Evolutionary conservation across 148 eudicot species (phyloP).

Genomic region (Oxyria digyna): DNA sequence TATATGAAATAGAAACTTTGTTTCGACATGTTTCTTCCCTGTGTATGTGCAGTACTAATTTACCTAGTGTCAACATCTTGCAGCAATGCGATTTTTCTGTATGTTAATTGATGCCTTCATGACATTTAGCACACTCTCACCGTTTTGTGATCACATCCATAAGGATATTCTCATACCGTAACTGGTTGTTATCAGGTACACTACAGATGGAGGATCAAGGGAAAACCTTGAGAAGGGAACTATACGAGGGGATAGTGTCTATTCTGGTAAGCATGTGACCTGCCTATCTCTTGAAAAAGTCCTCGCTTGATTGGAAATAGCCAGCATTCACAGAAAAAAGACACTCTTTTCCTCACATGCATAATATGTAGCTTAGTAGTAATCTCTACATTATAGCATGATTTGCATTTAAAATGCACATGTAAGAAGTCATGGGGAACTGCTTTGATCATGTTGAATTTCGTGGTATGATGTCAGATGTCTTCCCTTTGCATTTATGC

Average conservation of each 20-base stretch:
- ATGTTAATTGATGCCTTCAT: background rate
- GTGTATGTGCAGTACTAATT: background rate
- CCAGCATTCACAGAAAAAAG: background rate
- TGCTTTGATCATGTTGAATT: background rate
- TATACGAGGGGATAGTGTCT: constrained; percentile 54
- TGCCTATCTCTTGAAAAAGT: background rate
- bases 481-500: background rate
- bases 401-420: background rate
- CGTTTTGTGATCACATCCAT: background rate
- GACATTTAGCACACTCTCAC: background rate
- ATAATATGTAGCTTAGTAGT: background rate
- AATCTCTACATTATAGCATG: background rate
- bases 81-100: background rate
- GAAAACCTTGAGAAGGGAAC: constrained; percentile 85
- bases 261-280: constrained; percentile 41
- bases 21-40: background rate
- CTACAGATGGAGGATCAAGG: constrained; percentile 86
- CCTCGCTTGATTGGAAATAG: background rate
- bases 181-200: constrained; percentile 46
- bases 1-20: background rate
- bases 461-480: background rate
- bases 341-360: background rate
- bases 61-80: background rate
- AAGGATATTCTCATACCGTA: background rate
- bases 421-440: background rate